Conservation (phyloP, 257 asterid species). For the Nicotiana attenuata region DNA sequence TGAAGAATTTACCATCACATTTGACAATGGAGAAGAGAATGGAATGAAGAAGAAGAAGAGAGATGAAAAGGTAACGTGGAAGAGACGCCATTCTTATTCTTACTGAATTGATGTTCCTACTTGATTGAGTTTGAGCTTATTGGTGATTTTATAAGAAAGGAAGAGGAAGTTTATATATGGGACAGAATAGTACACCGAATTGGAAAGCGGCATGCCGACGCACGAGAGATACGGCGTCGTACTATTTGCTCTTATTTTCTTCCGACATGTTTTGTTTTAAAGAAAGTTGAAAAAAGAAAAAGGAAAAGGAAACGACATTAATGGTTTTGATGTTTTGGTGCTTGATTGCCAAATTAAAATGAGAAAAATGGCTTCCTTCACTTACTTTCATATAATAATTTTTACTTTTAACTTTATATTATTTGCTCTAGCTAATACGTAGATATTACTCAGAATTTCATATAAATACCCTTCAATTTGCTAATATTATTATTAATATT, state of each 20-base stretch:
- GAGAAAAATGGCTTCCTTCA: not conserved
- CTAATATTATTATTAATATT: not conserved
- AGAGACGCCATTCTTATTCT: constrained; percentile 45
- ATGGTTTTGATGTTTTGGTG: not conserved
- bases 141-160: not conserved
- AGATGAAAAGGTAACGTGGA: constrained; percentile 40
- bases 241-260: not conserved
- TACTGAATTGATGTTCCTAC: not conserved
- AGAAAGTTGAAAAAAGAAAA: too few relatives aligned
- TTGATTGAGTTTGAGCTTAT: not conserved
- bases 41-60: constrained; percentile 41
- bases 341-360: not conserved
- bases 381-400: too few relatives aligned
- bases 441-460: too few relatives aligned
- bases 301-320: too few relatives aligned
- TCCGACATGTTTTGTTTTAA: not conserved
- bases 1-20: constrained; percentile 47
- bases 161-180: not conserved
- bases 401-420: too few relatives aligned
- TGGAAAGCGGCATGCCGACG: not conserved
- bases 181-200: not conserved
- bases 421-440: too few relatives aligned
- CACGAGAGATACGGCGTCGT: not conserved
- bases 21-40: constrained; percentile 33
- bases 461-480: not conserved